Base-by-base conservation (phyloP, 495 filamentous ascomycete genomes). In the Talaromyces wortmannii region DNA sequence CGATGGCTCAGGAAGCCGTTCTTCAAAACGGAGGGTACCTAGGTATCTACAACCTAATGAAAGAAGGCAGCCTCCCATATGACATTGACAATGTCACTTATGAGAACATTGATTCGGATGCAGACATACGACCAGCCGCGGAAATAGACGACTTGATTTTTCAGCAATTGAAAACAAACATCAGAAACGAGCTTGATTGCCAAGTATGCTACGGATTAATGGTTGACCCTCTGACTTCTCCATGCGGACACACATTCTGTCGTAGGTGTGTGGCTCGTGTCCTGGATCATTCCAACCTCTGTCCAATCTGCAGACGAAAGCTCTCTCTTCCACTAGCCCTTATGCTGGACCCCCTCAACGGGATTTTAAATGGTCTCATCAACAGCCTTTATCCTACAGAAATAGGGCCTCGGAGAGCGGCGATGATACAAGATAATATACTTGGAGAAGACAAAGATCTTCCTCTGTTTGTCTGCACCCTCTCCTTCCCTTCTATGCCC, bases 161-260 rank as follows among this genome's bases (percentile, higher is more conserved):
- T 7, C 72, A 77, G 29, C 71, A 71, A 31, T 59, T 94, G 8
- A 80, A 79, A 69, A 80, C 86, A 42, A 75, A 76, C 7, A 74
- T 79, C 8, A 79, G 81, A 55, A 70, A 74, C 11, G 90, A 95
- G 65, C 62, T 95, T 59, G 90, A 95, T 58, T 96, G 91, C 64
- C 88, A 92, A 61, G 83, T 96, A 57, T 96, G 91, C 67, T 94
- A 91, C 62, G 77, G 79, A 40, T 70, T 92, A 23, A 83, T 95
- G 60, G 63, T 87, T 40, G 87, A 95, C 56, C 90, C 91, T 7
- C 71, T 90, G 60, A 96, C 91, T 1, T 92, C 90, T 0, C 73
- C 81, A 16, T 96, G 91, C 61, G 91, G 91, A 5, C 91, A 96
- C 66, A 95, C 91, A 0, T 92, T 92, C 67, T 96, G 91, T 67